Evolutionary conservation across 306 rosid genomes (phyloP), one percentile per base, ranked within the genome.

Genomic region (Casuarina cunninghamiana): DNA sequence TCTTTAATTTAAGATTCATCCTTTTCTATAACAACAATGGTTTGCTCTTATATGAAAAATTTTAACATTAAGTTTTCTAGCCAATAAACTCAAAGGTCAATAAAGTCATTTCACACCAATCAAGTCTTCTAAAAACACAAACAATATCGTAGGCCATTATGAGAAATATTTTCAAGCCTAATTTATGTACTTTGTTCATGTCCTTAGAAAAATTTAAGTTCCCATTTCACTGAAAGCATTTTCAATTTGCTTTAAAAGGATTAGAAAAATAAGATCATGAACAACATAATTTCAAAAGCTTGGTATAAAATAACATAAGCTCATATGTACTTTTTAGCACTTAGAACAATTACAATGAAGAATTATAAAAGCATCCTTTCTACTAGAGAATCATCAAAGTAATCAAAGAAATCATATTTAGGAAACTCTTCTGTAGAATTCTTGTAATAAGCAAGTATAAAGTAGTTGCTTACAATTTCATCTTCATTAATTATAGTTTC

Each of bases 1-100:
- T 89, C 89, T 41, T 32, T 53, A 69, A 69, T 21, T 69, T 60
- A 69, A 69, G 89, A 79, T 51, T 84, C 93, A 32, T 91, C 97
- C 57, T 92, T 97, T 35, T 88, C 97, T 83, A 83, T 89, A 54
- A 89, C 90, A 80, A 89, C 90, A 88, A 95, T 84, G 65, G 92
- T 87, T 45, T 75, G 79, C 75, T 78, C 90, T 91, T 95, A 83
- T 83, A 76, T 46, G 69, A 79, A 78, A 72, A 60, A 80, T 35
- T 41, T 45, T 58, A 60, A 35, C 7, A 54, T 67, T 3, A 10
- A 66, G 62, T 32, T 38, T 49, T 44, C 15, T 41, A 72, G 67
- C 58, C 21, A 69, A 79, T 26, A 61, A 26, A 26, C 1, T 26
- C 32, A 26, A 26, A 26, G 32, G 32, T 26, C 1, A 26, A 26